Evolutionary conservation across 2,329 filamentous ascomycete genomes (phyloP).

Genomic region (Fusarium sp.): DNA sequence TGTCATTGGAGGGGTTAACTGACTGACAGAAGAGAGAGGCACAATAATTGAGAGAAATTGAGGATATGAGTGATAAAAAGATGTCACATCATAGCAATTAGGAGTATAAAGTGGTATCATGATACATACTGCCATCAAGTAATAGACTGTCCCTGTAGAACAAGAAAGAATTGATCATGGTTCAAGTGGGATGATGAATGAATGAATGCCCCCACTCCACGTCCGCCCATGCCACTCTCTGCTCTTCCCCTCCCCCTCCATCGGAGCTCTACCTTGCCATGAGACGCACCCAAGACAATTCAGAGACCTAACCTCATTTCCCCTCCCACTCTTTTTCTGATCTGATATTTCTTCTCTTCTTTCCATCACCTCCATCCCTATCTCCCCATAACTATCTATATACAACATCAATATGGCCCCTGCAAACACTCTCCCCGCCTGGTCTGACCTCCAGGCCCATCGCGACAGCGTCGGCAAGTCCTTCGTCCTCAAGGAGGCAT

Average conservation of each 20-base stretch:
- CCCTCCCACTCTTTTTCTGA: conserved; percentile 17
- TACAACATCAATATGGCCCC: conserved; percentile 68
- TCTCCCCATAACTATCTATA: background rate
- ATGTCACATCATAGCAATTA: background rate
- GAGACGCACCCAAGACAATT: conserved; percentile 8
- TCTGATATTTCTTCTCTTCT: background rate
- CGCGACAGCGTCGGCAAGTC: conserved; percentile 85
- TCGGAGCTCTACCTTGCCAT: background rate
- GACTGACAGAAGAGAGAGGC: too few relatives aligned
- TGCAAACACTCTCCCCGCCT: conserved; percentile 84
- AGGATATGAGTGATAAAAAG: background rate
- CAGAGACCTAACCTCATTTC: conserved; percentile 24
- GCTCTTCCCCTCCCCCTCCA: conserved; percentile 24
- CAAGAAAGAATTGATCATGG: background rate
- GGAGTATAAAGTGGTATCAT: conserved; percentile 12
- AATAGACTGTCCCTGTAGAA: background rate
- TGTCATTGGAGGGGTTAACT: conserved; percentile 35
- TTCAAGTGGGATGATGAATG: conserved; percentile 37
- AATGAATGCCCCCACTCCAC: conserved; percentile 32
- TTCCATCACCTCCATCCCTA: background rate
- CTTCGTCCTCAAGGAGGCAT: conserved; percentile 93
- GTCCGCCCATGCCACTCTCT: conserved; percentile 6
- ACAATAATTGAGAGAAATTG: background rate
- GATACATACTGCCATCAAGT: background rate
- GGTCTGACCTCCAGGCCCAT: conserved; percentile 90